Base-by-base conservation (phyloP, 352 stramenopile species). In the Globisporangium rhizosaccharum region DNA sequence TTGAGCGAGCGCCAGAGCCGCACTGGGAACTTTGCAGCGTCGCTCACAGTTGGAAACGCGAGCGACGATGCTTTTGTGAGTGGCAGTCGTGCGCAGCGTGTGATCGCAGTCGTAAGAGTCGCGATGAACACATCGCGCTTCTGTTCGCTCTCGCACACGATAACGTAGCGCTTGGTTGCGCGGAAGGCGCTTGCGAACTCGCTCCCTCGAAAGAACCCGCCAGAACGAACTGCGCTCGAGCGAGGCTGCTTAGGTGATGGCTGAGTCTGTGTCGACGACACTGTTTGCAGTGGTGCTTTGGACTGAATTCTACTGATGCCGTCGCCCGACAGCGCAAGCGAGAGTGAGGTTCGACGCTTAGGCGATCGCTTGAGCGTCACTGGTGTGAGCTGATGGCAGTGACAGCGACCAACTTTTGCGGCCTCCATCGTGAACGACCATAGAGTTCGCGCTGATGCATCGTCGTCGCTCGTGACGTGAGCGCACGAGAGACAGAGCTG, bases 401-500 rank as follows among this genome's bases (percentile, higher is more conserved):
- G 69, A 59, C 77, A 87, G n/a, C 69, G 61, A 7, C 73, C 77
- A 25, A 71, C 65, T 57, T 84, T 87, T 36, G 73, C 68, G 2
- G 75, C 77, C 49, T 79, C 61, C 0, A 87, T 67, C 51, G 56
- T 68, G 42, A 87, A 84, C 12, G 65, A 60, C n/a, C 41, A 53
- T 10, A 17, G 10, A 44, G 23, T 20, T n/a, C 44, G 20, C 0
- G 56, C 30, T 5, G 3, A 9, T 25, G 39, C 33, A n/a, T 62
- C 42, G 51, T 46, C 56, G 45, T 47, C 25, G 12, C 26, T 52
- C 23, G 68, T 46, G 11, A 87, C 58, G 1, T 59, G 61, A 1
- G 73, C 75, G 36, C 78, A 88, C 6, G 75, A 84, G 45, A 88
- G 65, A 54, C 78, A 88, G 59, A 88, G 71, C 56, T 85, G 72